Evolutionary conservation across 2,329 filamentous ascomycete genomes (phyloP).

Genomic region (Colletotrichum navitas): DNA sequence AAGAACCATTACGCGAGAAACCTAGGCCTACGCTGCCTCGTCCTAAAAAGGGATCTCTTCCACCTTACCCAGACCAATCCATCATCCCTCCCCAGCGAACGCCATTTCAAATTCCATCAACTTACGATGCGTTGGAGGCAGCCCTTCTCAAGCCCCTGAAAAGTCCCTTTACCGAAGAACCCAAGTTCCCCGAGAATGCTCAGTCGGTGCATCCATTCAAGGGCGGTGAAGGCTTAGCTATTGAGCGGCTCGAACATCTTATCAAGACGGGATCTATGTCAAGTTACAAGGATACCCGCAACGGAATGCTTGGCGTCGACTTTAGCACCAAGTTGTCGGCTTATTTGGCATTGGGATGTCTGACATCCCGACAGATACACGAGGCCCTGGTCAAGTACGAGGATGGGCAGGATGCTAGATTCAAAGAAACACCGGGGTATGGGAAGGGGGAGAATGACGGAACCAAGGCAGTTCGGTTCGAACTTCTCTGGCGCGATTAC

Average conservation of each 20-base stretch:
- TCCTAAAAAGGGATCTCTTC: constrained; percentile 65
- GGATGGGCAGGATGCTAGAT: constrained; percentile 64
- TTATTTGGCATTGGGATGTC: constrained; percentile 78
- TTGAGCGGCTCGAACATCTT: constrained; percentile 70
- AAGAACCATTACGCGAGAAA: constrained; percentile 76
- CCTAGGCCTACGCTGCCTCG: constrained; percentile 69
- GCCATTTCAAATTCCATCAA: constrained; percentile 74
- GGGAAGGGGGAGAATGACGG: constrained; percentile 79
- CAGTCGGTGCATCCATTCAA: constrained; percentile 74
- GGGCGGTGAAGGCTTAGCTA: constrained; percentile 74
- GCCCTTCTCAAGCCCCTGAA: constrained; percentile 70
- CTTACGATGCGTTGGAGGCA: constrained; percentile 64
- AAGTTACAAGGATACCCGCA: constrained; percentile 77
- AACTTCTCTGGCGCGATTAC: constrained; percentile 84
- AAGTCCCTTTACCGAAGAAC: constrained; percentile 63
- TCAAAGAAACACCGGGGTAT: constrained; percentile 65
- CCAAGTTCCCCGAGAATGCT: constrained; percentile 64
- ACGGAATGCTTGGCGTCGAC: constrained; percentile 76
- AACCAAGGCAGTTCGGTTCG: constrained; percentile 76
- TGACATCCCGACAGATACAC: constrained; percentile 81
- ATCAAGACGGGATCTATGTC: constrained; percentile 71
- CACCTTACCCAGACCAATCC: constrained; percentile 63
- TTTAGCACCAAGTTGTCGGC: constrained; percentile 83
- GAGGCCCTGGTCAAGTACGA: constrained; percentile 76
- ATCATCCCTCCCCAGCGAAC: constrained; percentile 68